Evolutionary conservation across 805 yeast genomes (phyloP), one percentile per base, ranked within the genome.

Genomic region (Ogataea siamensis): DNA sequence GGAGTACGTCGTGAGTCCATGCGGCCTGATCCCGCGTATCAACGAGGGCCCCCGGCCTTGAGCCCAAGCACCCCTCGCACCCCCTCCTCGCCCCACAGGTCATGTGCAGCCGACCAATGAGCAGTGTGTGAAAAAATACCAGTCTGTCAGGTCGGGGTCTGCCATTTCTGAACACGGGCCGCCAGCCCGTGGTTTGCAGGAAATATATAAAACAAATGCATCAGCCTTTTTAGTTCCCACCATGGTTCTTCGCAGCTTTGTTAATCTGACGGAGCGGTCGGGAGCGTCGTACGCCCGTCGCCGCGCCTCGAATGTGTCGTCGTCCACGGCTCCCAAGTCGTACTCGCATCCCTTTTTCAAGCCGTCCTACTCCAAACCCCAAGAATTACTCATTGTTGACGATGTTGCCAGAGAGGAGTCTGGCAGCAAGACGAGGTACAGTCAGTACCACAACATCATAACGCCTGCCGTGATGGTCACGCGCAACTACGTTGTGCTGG

Each of bases 1-100:
- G 31, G 66, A 62, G 41, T 62, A 58, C 49, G 45, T 62, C 8
- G 65, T 61, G 11, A 56, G 58, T 32, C 61, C 64, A 0, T 47
- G 50, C 33, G 66, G 65, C 0, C 42, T 61, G 31, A 40, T 61
- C 7, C 57, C 64, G 1, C 48, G 49, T 14, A 29, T 56, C 4
- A 60, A 59, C 29, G 51, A 49, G 35, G 46, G 47, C 12, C 28
- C 42, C 18, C 30, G 21, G 18, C 19, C 24, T 6, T 38, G 27
- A 22, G n/a, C n/a, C n/a, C n/a, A 19, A 20, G 28, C 5, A 8
- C 31, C n/a, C 31, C 30, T 20, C 26, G 11, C 16, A 24, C 37
- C 25, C 20, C 19, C 32, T n/a, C 32, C 34, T 34, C 38, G 13
- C 37, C 25, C 37, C 37, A 10, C 28, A 7, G 11, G 25, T n/a